Evolutionary conservation across 2,329 filamentous ascomycete species (phyloP).

Genomic region (Madurella fahalii): DNA sequence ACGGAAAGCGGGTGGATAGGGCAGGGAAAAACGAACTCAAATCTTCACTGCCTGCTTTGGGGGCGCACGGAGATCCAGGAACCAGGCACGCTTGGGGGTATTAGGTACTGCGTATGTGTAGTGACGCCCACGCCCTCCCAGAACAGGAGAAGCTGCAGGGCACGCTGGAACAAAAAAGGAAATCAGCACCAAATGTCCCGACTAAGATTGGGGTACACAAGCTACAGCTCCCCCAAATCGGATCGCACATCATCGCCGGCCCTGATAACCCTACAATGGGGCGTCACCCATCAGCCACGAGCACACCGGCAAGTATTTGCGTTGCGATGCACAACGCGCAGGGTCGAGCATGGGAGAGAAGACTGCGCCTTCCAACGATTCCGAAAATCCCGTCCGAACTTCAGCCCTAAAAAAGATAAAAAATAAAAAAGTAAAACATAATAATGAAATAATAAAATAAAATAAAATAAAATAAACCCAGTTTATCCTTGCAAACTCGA

Average conservation of each 20-base stretch:
- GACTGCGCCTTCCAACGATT: neutral
- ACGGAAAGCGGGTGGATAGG: conserved; percentile 5
- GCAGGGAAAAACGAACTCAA: conserved; percentile 6
- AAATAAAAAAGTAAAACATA: neutral
- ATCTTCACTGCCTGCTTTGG: neutral
- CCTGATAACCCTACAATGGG: neutral
- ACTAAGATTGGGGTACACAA: conserved; percentile 18
- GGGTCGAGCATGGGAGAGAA: too few species aligned
- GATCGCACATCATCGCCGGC: neutral
- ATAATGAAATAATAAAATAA: too few species aligned
- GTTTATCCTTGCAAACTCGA: too few species aligned
- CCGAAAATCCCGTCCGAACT: neutral
- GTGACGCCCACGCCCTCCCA: neutral
- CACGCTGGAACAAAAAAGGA: conserved; percentile 12
- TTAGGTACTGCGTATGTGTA: neutral
- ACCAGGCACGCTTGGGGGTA: neutral
- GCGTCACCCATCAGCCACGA: neutral
- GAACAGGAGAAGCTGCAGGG: neutral
- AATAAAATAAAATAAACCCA: neutral
- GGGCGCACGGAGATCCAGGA: neutral
- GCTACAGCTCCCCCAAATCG: conserved; percentile 11
- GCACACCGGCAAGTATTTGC: neutral
- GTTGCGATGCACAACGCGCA: too few species aligned
- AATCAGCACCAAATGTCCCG: conserved; percentile 7
- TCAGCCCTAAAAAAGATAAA: conserved; percentile 1